phyloP scores from a whole-genome alignment of 371 early-diverging fungal genomes.

The Encephalitozoon romaleae region DNA sequence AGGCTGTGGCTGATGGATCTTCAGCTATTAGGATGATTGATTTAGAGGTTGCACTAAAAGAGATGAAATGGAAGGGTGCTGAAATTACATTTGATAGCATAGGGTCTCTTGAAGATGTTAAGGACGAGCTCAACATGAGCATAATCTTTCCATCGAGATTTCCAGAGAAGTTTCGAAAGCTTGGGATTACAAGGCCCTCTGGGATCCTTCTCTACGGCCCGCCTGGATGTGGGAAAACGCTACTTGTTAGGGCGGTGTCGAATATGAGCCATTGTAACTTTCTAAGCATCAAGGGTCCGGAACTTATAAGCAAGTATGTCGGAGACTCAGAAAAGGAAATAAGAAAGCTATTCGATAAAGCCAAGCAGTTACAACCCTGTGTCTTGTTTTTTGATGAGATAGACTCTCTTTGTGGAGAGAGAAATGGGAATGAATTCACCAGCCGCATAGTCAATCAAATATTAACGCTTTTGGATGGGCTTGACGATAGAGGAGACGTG shows the following conservation, averaged over 20 bases:
- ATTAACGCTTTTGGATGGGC: constrained; percentile 90
- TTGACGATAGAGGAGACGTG: constrained; percentile 68
- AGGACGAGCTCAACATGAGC: constrained; percentile 69
- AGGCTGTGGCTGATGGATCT: constrained; percentile 32
- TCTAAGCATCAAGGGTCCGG: constrained; percentile 94
- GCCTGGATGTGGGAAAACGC: constrained; percentile 97
- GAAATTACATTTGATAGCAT: constrained; percentile 58
- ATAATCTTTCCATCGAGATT: constrained; percentile 81
- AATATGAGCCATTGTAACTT: constrained; percentile 86
- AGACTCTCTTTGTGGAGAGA: constrained; percentile 81
- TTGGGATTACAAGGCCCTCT: constrained; percentile 80
- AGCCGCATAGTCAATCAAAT: constrained; percentile 88
- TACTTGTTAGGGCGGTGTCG: constrained; percentile 93
- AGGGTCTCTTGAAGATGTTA: constrained; percentile 57
- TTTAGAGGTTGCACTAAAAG: constrained; percentile 32
- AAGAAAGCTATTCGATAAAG: constrained; percentile 87
- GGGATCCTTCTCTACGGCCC: constrained; percentile 97
- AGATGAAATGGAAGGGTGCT: constrained; percentile 35
- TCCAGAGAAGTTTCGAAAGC: constrained; percentile 75
- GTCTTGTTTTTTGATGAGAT: constrained; percentile 94
- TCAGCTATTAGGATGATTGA: constrained; percentile 28
- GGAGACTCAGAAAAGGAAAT: constrained; percentile 96
- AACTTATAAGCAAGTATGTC: constrained; percentile 95
- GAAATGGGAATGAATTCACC: constrained; percentile 61
- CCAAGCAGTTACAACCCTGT: constrained; percentile 77